A percentile compares a stretch with the other conserved stretches of the same genome.
These are phyloP conservation scores for Fusarium piperis DNA, from an alignment of 2,329 filamentous ascomycete species.

Conservation along the genomic window DNA sequence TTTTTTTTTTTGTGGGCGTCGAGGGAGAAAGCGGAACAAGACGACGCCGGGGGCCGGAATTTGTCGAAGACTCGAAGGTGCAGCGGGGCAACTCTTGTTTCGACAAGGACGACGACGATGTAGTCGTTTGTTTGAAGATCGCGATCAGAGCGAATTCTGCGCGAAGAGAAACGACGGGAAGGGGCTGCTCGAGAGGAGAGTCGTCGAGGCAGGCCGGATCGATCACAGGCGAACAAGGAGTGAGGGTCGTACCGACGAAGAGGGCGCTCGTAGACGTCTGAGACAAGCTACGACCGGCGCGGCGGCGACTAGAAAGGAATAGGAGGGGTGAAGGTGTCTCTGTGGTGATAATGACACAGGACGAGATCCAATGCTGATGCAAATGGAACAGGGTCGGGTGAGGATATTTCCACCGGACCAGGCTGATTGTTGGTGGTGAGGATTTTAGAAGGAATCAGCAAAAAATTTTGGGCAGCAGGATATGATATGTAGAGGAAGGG, in stretches of 20 bases:
- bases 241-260: slow-evolving; percentile 40
- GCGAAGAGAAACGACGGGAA: slow-evolving; percentile 37
- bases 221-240: slow-evolving; percentile 42
- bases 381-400: slow-evolving; percentile 46
- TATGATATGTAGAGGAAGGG: slow-evolving; percentile 47
- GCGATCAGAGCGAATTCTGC: slow-evolving; percentile 24
- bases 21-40: slow-evolving; percentile 37
- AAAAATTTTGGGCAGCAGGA: slow-evolving; percentile 52
- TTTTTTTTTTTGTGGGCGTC: slow-evolving; percentile 38
- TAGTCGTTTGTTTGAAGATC: slow-evolving; percentile 14
- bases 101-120: slow-evolving; percentile 17
- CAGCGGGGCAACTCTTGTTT: slow-evolving; percentile 34
- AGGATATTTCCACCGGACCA: slow-evolving; percentile 50
- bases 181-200: slow-evolving; percentile 36
- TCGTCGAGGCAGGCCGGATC: slow-evolving; percentile 37
- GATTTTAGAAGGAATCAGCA: slow-evolving; percentile 49
- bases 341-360: slow-evolving; percentile 46
- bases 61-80: slow-evolving; percentile 36
- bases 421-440: slow-evolving; percentile 50
- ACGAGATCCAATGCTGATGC: slow-evolving; percentile 47
- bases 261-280: slow-evolving; percentile 42
- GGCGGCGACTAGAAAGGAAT: slow-evolving; percentile 37
- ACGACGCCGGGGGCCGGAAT: slow-evolving; percentile 35
- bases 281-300: slow-evolving; percentile 48
- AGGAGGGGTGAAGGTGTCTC: slow-evolving; percentile 43